Evolutionary conservation across 192 early-diverging fungal genomes (phyloP).

Genomic region (Mortierella claussenii): DNA sequence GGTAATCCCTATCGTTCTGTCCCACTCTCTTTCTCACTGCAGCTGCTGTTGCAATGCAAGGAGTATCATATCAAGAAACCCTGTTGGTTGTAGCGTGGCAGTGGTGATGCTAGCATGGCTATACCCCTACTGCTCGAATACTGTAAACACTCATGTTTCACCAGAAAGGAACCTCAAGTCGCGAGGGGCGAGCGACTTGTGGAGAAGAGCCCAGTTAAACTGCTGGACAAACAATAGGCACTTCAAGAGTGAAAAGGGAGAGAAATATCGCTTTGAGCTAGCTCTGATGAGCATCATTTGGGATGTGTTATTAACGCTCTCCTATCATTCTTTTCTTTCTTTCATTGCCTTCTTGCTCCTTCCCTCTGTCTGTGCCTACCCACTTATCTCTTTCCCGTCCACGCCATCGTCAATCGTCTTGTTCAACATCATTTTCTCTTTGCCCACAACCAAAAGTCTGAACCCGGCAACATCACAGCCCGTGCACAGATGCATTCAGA

Average conservation of each 20-base stretch:
- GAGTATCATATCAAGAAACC: neutral
- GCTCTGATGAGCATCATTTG: slow-evolving; percentile 10
- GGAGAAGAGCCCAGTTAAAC: slow-evolving; percentile 29
- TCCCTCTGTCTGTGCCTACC: neutral
- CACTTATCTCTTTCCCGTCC: neutral
- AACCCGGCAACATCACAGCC: no score
- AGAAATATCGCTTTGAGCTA: slow-evolving; percentile 4
- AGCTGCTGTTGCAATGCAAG: neutral
- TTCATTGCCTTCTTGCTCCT: neutral
- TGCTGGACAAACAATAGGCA: slow-evolving; percentile 6
- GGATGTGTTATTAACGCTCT: slow-evolving; percentile 21
- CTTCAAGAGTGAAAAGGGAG: neutral
- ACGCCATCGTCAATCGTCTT: no score
- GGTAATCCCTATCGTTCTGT: neutral
- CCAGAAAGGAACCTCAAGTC: no score
- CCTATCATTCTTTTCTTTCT: neutral
- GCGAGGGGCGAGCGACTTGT: neutral
- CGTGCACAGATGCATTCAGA: no score
- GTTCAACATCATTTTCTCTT: no score
- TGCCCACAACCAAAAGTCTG: no score
- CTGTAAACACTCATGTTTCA: no score
- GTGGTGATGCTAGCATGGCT: no score
- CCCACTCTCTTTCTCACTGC: no score
- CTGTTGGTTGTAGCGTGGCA: no score
- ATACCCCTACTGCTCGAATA: no score